Conservation (phyloP, 139 green algal genomes). For the Asterochloris sp. region DNA sequence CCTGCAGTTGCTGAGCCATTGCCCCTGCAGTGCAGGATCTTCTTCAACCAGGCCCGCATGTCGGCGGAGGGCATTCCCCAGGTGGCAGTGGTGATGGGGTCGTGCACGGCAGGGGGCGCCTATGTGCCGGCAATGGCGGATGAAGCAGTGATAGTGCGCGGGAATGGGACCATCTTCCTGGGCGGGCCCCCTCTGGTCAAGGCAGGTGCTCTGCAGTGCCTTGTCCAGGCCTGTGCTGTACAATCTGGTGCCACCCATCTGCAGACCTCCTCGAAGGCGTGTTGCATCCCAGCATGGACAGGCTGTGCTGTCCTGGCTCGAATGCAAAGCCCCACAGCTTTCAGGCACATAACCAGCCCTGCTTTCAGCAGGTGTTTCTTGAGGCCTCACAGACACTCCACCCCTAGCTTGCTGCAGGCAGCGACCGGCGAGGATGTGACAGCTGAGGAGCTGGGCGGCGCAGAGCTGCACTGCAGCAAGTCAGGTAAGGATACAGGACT, state of each 20-base stretch:
- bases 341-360: too few species aligned
- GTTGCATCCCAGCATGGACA: too few species aligned
- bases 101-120: slow-evolving; percentile 89
- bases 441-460: slow-evolving; percentile 88
- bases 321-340: too few species aligned
- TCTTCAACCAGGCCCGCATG: slow-evolving; percentile 76
- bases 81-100: slow-evolving; percentile 88
- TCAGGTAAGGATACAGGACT: slow-evolving; percentile 38
- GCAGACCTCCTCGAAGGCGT: too few species aligned
- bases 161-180: slow-evolving; percentile 80
- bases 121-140: slow-evolving; percentile 77
- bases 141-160: slow-evolving; percentile 76
- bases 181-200: slow-evolving; percentile 62
- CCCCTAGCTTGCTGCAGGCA: slow-evolving; percentile 36
- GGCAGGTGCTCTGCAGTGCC: slow-evolving; percentile 33
- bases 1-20: background rate
- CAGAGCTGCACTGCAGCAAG: slow-evolving; percentile 76
- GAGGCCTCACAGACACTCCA: too few species aligned
- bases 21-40: slow-evolving; percentile 7
- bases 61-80: slow-evolving; percentile 79
- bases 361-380: too few species aligned
- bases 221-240: background rate
- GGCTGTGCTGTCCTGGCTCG: too few species aligned
- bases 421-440: slow-evolving; percentile 89
- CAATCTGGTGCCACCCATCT: background rate